Evolutionary conservation across 495 filamentous ascomycete species (phyloP).

Genomic region (Xeromyces bisporus): DNA sequence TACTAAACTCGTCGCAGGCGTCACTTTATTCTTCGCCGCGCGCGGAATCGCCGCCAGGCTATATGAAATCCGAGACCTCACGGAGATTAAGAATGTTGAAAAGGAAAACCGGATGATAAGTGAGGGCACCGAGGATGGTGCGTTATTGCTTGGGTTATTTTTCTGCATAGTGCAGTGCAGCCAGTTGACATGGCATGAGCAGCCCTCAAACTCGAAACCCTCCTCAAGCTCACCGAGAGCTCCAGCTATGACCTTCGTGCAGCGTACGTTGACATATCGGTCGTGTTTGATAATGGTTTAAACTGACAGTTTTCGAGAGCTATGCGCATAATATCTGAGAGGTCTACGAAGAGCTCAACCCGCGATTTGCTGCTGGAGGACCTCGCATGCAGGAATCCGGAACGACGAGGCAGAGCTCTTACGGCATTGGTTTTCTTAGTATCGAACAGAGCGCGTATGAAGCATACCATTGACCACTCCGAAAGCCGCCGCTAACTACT

Average conservation of each 20-base stretch:
- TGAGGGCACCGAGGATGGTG: slow-evolving; percentile 33
- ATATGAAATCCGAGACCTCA: slow-evolving; percentile 27
- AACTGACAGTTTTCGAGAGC: slow-evolving; percentile 16
- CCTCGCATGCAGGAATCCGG: slow-evolving; percentile 19
- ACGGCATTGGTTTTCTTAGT: slow-evolving; percentile 29
- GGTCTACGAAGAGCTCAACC: slow-evolving; percentile 26
- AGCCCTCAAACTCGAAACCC: slow-evolving; percentile 35
- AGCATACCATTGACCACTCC: not conserved
- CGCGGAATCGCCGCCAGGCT: slow-evolving; percentile 30
- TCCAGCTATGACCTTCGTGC: slow-evolving; percentile 34
- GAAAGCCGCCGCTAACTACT: slow-evolving; percentile 2
- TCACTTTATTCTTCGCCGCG: slow-evolving; percentile 29
- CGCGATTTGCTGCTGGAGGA: slow-evolving; percentile 26
- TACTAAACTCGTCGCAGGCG: too few species aligned
- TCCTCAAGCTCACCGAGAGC: slow-evolving; percentile 31
- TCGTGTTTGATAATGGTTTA: not conserved
- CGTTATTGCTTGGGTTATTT: not conserved
- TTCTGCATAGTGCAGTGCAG: too few species aligned
- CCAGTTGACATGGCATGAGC: slow-evolving; percentile 1
- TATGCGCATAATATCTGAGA: slow-evolving; percentile 32
- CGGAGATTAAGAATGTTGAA: slow-evolving; percentile 31
- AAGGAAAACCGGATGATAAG: slow-evolving; percentile 29
- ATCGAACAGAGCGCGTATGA: slow-evolving; percentile 24
- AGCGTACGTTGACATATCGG: slow-evolving; percentile 21
- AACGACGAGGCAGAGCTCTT: slow-evolving; percentile 21